Base-by-base conservation (phyloP, 345 rosid genomes). In the Melastoma malabathricum region DNA sequence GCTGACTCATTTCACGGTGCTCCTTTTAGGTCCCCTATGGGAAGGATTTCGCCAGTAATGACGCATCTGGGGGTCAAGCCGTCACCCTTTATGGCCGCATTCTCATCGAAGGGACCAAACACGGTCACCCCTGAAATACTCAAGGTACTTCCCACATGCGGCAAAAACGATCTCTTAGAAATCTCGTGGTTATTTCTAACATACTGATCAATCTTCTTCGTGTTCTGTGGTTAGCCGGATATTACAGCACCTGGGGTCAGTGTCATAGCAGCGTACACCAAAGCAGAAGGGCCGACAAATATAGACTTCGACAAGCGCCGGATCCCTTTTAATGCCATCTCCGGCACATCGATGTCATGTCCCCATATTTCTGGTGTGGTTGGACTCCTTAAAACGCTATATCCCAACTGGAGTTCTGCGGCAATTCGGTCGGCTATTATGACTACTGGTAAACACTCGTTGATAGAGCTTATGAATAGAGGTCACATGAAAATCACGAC, bases 341-440 rank as follows among this genome's bases (percentile, higher is more conserved):
- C 94, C 0, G 96, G 97, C 56, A 88, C 97, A 25, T 84, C 94
- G 8, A 88, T 84, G 97, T 84, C 94, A 3, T 81, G 94, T 63
- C 94, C 94, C 63, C 97, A 84, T 65, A 62, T 88, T 59, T 71
- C 97, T 3, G 94, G 94, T 19, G 59, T 82, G 48, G 89, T 58
- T 2, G 90, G 94, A 12, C 90, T 88, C 57, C 82, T 88, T 34
- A 80, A 76, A 65, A 72, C 78, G 49, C 76, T 82, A 19, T 61
- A 84, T 59, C 90, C 94, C 18, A 57, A 63, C 22, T 88, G 97
- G 97, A 80, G 78, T 64, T 90, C 92, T 23, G 82, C 94, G 3
- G 94, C 92, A 23, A 82, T 88, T 57, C 75, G 60, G 55, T 88
- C 97, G 43, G 94, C 96, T 46, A 79, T 84, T 59, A 71, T 80